Conservation (phyloP, 2,329 filamentous ascomycete genomes). For the Penicillium sp. region DNA sequence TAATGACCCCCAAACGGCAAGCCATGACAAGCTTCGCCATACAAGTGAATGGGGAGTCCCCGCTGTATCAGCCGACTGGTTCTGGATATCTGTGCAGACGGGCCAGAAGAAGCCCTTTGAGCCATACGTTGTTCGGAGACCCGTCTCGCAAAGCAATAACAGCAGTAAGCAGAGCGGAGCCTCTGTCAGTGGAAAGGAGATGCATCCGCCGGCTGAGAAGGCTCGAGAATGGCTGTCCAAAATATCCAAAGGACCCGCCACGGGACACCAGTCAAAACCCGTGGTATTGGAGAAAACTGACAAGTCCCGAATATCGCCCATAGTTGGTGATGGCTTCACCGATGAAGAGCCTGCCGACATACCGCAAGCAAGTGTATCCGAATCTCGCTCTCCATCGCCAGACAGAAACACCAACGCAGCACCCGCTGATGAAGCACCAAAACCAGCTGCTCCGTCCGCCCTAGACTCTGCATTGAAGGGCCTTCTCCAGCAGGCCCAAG, state of each 20-base stretch:
- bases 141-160: constrained; percentile 31
- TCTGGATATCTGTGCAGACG: constrained; percentile 76
- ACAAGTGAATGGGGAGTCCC: constrained; percentile 78
- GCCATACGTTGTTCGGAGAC: constrained; percentile 50
- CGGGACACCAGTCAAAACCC: constrained; percentile 1
- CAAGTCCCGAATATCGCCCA: constrained; percentile 20
- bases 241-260: background rate
- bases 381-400: constrained; percentile 35
- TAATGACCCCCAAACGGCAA: constrained; percentile 59
- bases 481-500: constrained; percentile 49
- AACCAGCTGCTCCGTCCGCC: constrained; percentile 34
- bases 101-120: constrained; percentile 57
- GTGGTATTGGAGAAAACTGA: constrained; percentile 9
- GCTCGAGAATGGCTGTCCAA: constrained; percentile 6
- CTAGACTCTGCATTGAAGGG: constrained; percentile 49
- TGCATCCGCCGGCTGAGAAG: constrained; percentile 11
- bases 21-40: constrained; percentile 77
- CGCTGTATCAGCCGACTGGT: constrained; percentile 80
- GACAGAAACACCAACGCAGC: constrained; percentile 18
- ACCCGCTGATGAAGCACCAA: constrained; percentile 21
- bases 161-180: constrained; percentile 27
- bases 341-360: constrained; percentile 23
- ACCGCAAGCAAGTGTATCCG: constrained; percentile 29
- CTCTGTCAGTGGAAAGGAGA: constrained; percentile 29
- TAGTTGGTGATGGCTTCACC: constrained; percentile 28